phyloP scores from a whole-genome alignment of 306 rosid species.

The Oxytropis ochrocephala region DNA sequence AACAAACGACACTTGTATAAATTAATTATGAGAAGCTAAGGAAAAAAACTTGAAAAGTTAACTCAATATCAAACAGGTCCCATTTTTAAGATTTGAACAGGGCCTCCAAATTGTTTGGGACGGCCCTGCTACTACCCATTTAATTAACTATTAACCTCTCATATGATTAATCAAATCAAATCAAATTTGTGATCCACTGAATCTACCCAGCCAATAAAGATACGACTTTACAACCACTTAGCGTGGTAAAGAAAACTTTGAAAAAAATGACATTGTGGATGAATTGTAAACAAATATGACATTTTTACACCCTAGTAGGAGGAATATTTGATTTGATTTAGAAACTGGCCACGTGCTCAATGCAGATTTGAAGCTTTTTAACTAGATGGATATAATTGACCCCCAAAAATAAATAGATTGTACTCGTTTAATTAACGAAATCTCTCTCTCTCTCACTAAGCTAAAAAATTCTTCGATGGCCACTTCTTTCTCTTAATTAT shows the following conservation, averaged over 20 bases:
- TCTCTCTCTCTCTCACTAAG: no score
- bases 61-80: no score
- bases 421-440: no score
- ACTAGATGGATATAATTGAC: not conserved
- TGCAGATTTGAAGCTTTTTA: not conserved
- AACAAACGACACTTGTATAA: no score
- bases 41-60: no score
- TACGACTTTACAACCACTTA: not conserved
- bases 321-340: not conserved
- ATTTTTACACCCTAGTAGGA: not conserved
- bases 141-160: not conserved
- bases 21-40: no score
- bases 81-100: no score
- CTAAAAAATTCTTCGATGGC: no score
- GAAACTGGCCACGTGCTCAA: not conserved
- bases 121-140: no score
- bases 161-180: conserved; percentile 4
- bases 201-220: not conserved
- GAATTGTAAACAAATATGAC: not conserved
- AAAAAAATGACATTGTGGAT: not conserved
- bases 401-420: no score
- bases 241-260: not conserved
- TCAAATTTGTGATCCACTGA: not conserved
- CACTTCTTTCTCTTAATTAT: no score
- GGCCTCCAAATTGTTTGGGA: no score